phyloP scores from a whole-genome alignment of 129 eudicot species.

The Chrysanthemum lavandulifolium region DNA sequence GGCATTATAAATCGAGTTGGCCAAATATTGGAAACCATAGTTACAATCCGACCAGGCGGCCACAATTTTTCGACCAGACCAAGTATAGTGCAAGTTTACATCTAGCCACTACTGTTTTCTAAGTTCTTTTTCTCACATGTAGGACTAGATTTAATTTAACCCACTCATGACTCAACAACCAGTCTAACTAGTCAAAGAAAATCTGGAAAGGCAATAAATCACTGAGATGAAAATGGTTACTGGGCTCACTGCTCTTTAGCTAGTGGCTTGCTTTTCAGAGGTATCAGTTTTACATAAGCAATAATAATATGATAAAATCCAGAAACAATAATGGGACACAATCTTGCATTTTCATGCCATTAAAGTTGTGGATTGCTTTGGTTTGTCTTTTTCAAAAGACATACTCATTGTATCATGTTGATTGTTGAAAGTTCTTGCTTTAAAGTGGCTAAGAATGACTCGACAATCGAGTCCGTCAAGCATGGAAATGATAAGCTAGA shows the following conservation, averaged over 20 bases:
- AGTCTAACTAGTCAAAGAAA: neutral
- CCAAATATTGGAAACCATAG: no score
- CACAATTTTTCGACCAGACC: no score
- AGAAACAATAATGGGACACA: neutral
- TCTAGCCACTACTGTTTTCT: neutral
- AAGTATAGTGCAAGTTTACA: no score
- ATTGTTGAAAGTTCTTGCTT: neutral
- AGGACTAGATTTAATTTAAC: neutral
- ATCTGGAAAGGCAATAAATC: neutral
- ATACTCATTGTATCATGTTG: neutral
- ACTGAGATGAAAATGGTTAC: neutral
- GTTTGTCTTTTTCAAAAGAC: neutral
- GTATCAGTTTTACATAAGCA: neutral
- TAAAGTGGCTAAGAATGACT: neutral
- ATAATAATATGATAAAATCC: neutral
- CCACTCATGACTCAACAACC: neutral
- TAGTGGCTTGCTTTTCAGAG: neutral
- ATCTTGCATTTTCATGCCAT: neutral
- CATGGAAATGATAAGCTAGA: neutral
- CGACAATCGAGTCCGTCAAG: neutral
- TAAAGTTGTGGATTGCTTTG: neutral
- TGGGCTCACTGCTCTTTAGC: constrained; percentile 4
- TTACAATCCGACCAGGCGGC: no score
- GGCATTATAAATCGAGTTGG: no score
- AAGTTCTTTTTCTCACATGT: neutral